A percentile compares a stretch with the other conserved stretches of the same genome.
phyloP scores from a whole-genome alignment of 2,329 filamentous ascomycete species.

The Curvularia eragrostidis region DNA sequence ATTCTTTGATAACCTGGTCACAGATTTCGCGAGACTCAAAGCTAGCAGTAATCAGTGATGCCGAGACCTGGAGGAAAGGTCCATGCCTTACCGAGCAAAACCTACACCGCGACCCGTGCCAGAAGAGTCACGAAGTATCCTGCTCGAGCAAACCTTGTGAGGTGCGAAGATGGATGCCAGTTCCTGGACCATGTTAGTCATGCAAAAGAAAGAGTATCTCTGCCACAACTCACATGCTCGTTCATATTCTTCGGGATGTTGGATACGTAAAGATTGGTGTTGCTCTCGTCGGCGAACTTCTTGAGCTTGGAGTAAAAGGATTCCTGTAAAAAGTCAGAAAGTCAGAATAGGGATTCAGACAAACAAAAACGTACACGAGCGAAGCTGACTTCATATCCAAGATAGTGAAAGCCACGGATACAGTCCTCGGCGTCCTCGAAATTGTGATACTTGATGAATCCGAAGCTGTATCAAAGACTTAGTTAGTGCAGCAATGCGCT shows the following conservation, averaged over 20 bases:
- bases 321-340: conserved; percentile 59
- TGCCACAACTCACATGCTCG: conserved; percentile 71
- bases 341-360: background rate
- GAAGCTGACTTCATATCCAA: conserved; percentile 97
- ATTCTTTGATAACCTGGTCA: conserved; percentile 85
- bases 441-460: conserved; percentile 93
- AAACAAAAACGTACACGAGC: conserved; percentile 70
- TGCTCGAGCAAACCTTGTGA: conserved; percentile 87
- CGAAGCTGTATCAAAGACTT: conserved; percentile 69
- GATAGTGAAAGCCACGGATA: conserved; percentile 91
- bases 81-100: conserved; percentile 79
- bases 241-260: conserved; percentile 93
- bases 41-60: conserved; percentile 57
- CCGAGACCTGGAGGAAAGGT: background rate
- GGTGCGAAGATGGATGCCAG: conserved; percentile 79
- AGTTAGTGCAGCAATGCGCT: conserved; percentile 6
- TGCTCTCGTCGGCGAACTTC: conserved; percentile 85
- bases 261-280: conserved; percentile 97
- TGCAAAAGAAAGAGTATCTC: background rate
- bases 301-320: conserved; percentile 98
- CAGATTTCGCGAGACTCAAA: conserved; percentile 91
- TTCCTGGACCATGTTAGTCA: conserved; percentile 60
- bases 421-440: conserved; percentile 91
- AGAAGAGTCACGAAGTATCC: conserved; percentile 89
- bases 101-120: conserved; percentile 96